Percentiles rank a stretch among this genome's conserved stretches.
These are phyloP conservation scores for Monilinia laxa DNA, from an alignment of 2,329 filamentous ascomycete species.

Conservation along the genomic window DNA sequence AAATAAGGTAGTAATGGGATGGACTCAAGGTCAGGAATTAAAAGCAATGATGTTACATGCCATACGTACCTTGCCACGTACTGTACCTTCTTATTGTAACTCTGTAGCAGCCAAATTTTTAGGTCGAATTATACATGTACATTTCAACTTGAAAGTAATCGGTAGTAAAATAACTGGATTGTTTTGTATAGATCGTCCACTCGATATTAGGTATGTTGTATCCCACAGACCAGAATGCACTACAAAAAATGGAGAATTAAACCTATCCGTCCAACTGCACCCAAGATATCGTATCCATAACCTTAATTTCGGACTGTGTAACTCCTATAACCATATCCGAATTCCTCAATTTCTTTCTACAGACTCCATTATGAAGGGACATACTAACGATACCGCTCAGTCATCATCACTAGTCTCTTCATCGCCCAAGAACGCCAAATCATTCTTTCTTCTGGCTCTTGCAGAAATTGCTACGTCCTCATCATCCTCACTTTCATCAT, in stretches of 20 bases:
- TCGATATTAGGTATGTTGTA: constrained; percentile 5
- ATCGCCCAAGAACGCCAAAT: constrained; percentile 65
- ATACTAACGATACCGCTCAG: background rate
- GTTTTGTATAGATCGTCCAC: background rate
- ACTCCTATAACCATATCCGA: constrained; percentile 1
- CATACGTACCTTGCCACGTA: background rate
- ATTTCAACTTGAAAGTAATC: background rate
- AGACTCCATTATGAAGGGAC: background rate
- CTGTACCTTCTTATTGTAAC: background rate
- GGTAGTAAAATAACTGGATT: background rate
- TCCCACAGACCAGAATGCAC: background rate
- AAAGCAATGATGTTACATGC: background rate
- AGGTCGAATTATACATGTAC: background rate
- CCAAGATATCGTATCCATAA: constrained; percentile 4
- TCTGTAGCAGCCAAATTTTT: too few species aligned
- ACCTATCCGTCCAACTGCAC: background rate
- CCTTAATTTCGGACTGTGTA: background rate
- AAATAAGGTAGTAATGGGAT: background rate
- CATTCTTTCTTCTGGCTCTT: constrained; percentile 39
- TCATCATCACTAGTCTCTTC: constrained; percentile 56
- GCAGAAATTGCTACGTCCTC: constrained; percentile 7
- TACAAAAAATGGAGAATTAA: background rate
- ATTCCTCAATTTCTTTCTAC: background rate
- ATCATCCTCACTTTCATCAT: constrained; percentile 37
- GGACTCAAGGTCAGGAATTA: background rate